Evolutionary conservation across 2,329 filamentous ascomycete genomes (phyloP), one percentile per base, ranked within the genome.

Genomic region (Sporothrix brasiliensis): DNA sequence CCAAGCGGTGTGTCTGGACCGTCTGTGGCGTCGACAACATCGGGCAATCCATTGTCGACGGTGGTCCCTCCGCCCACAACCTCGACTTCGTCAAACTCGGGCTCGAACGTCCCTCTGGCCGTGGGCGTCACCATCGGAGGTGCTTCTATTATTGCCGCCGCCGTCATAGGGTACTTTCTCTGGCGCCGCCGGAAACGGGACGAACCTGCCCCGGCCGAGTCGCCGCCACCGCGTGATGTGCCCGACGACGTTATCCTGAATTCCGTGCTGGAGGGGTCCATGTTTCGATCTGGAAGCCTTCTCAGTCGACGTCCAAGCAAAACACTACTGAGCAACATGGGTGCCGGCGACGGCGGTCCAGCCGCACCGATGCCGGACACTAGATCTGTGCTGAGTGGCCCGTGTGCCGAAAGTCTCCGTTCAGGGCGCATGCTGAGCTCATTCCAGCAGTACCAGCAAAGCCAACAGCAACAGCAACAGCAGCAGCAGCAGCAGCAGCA

Each of bases 101-200:
- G 52, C 3, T 65, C 69, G 0, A 66, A 34, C 9, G 61, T 72
- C 0, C 73, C 73, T 3, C 56, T 74, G 21, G 73, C 73, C 0
- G 71, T 74, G 2, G 73, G 73, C 1, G 34, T 74, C 1, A 71
- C 61, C 30, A 52, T 74, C 21, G 73, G 73, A 7, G 71, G 73
- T 2, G 68, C 60, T 0, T 61, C 65, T 1, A 21, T 72, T 1
- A 19, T 70, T 1, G 27, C 70, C 2, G 71, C 67, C 0, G 58
- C 49, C 3, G 56, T 70, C 1, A 24, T 70, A 2, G 73, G 67
- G 0, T 67, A 34, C 13, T 44, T 69, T 10, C 1, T 72, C 14
- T 74, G 71, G 73, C 72, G 73, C 4, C 67, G 61, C 7, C 66
- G 68, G 2, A 60, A 58, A 13, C 60, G 30, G 2, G 60, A 61